phyloP scores from a whole-genome alignment of 345 rosid genomes.

The Geranium brycei region DNA sequence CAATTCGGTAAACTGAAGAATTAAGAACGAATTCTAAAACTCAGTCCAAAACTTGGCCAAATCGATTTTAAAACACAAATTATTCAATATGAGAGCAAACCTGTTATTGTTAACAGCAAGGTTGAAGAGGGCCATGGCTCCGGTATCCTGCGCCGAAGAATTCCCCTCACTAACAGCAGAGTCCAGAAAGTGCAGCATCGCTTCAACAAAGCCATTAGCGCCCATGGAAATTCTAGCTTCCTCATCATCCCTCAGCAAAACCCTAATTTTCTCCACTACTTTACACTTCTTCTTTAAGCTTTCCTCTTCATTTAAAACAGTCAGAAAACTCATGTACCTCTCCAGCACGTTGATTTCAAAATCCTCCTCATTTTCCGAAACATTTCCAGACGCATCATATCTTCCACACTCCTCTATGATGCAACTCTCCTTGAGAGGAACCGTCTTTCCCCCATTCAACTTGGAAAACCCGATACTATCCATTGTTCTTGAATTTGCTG shows the following conservation, averaged over 20 bases:
- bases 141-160: conserved; percentile 46
- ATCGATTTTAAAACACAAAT: too few relatives aligned
- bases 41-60: too few relatives aligned
- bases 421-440: conserved; percentile 42
- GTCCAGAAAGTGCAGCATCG: conserved; percentile 50
- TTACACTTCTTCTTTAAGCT: conserved; percentile 38
- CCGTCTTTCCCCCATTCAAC: conserved; percentile 33
- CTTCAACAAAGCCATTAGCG: conserved; percentile 80
- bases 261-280: conserved; percentile 64
- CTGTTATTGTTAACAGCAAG: conserved; percentile 93
- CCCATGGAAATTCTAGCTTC: conserved; percentile 87
- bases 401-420: conserved; percentile 14
- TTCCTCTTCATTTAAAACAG: conserved; percentile 41
- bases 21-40: too few relatives aligned
- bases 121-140: conserved; percentile 94
- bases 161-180: conserved; percentile 40
- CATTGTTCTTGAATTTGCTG: conserved; percentile 49
- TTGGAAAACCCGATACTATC: conserved; percentile 34
- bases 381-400: conserved; percentile 17
- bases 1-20: too few relatives aligned
- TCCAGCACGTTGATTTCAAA: conserved; percentile 26
- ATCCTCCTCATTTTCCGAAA: conserved; percentile 21
- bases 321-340: conserved; percentile 36
- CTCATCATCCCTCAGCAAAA: conserved; percentile 74
- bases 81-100: conserved; percentile 22